A percentile compares a stretch with the other conserved stretches of the same genome.
Conservation (phyloP, 2,329 filamentous ascomycete species). For the Aaosphaeria arxii region DNA sequence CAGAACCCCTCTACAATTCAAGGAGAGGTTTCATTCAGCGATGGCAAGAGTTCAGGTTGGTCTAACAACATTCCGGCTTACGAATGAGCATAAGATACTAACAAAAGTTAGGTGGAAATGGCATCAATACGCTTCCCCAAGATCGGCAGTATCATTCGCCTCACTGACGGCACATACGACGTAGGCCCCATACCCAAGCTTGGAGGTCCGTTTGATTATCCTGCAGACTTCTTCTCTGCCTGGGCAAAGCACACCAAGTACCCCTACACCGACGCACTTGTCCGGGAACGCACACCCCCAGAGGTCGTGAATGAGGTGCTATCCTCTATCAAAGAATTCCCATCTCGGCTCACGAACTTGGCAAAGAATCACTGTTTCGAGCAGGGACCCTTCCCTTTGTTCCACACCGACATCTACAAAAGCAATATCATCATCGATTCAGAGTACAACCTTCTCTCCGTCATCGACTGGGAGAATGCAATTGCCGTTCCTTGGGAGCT, state of each 20-base stretch:
- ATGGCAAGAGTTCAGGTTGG: slow-evolving; percentile 4
- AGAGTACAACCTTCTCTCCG: background rate
- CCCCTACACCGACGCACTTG: slow-evolving; percentile 3
- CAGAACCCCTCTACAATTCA: slow-evolving; percentile 3
- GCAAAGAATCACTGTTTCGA: slow-evolving; percentile 2
- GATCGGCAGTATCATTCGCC: slow-evolving; percentile 5
- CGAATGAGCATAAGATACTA: no score
- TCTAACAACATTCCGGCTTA: no score
- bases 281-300: slow-evolving; percentile 2
- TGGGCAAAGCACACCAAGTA: slow-evolving; percentile 3
- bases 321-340: slow-evolving; percentile 4
- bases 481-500: background rate
- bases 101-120: slow-evolving; percentile 1
- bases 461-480: background rate
- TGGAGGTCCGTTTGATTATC: slow-evolving; percentile 4
- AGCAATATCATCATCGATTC: background rate
- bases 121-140: slow-evolving; percentile 5
- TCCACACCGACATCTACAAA: background rate
- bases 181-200: slow-evolving; percentile 4
- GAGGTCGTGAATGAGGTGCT: slow-evolving; percentile 1
- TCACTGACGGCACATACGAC: slow-evolving; percentile 4
- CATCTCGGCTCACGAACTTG: slow-evolving; percentile 1
- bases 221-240: slow-evolving; percentile 4
- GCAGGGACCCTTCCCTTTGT: background rate
- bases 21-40: slow-evolving; percentile 2